Percentiles rank a stretch among this genome's conserved stretches.
Conservation (phyloP, 129 eudicot genomes). For the Centrapalus pauciflorus region DNA sequence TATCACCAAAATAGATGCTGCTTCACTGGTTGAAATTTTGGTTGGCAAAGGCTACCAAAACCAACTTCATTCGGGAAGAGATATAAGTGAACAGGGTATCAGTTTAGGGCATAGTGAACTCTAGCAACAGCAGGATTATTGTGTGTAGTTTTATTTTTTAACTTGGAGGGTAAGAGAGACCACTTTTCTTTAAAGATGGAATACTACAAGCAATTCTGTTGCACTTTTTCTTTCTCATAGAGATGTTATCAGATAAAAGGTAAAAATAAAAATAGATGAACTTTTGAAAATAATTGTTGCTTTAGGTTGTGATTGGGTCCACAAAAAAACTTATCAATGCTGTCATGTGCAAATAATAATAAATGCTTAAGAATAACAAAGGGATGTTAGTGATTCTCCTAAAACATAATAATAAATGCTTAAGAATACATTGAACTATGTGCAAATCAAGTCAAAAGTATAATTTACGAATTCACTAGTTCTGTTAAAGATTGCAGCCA, state of each 20-base stretch:
- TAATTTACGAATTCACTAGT: conserved; percentile 24
- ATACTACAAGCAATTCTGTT: conserved; percentile 37
- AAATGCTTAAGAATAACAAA: conserved; percentile 35
- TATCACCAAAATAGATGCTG: no score
- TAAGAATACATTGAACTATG: conserved; percentile 27
- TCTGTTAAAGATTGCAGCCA: conserved; percentile 14
- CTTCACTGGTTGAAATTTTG: no score
- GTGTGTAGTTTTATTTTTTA: conserved; percentile 20
- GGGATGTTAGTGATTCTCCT: conserved; percentile 42
- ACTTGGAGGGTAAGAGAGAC: conserved; percentile 39
- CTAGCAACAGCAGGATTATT: no score
- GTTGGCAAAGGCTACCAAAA: no score
- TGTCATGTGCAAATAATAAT: conserved; percentile 45
- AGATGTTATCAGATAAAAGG: conserved; percentile 36
- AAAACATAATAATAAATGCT: conserved; percentile 14
- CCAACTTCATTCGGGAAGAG: no score
- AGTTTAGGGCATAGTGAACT: no score
- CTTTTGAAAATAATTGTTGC: conserved; percentile 40
- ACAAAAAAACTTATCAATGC: conserved; percentile 38
- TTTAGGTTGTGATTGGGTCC: conserved; percentile 65
- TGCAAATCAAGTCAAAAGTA: conserved; percentile 27
- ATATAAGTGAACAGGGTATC: no score
- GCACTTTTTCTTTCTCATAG: conserved; percentile 51
- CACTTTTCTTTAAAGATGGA: conserved; percentile 45
- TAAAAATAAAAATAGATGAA: conserved; percentile 32